A percentile compares a stretch with the other conserved stretches of the same genome.
Evolutionary conservation across 345 rosid species (phyloP).

Genomic region (Hibiscus trionum): DNA sequence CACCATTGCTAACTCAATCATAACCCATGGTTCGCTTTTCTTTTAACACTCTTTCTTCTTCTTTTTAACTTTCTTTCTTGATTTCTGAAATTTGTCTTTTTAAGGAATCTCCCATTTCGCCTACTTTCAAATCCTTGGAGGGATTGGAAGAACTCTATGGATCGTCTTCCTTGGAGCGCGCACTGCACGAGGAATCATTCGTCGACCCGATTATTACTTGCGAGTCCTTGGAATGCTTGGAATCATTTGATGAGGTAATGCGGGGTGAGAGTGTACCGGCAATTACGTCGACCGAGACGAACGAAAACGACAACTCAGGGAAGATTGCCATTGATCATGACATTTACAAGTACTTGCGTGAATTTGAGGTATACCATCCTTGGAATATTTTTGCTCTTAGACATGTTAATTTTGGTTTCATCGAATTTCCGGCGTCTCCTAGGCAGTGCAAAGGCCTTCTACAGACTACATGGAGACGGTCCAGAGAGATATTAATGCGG

Average conservation of each 20-base stretch:
- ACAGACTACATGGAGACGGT: conserved; percentile 35
- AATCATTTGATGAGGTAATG: background rate
- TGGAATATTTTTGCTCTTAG: background rate
- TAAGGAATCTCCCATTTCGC: background rate
- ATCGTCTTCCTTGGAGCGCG: no score
- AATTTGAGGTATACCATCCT: conserved; percentile 22
- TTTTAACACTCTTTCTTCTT: background rate
- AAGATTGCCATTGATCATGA: conserved; percentile 23
- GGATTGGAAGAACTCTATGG: background rate
- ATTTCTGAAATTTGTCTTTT: background rate
- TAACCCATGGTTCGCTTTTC: background rate
- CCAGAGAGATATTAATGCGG: conserved; percentile 31
- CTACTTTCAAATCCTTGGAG: background rate
- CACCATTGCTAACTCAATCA: background rate
- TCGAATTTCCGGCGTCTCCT: background rate
- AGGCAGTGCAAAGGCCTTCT: conserved; percentile 34
- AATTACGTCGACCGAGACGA: no score
- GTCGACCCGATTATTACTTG: no score
- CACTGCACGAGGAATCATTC: no score
- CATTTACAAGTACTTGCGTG: conserved; percentile 28
- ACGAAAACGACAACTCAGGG: background rate
- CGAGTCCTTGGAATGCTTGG: no score
- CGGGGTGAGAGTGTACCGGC: background rate
- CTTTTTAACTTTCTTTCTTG: background rate
- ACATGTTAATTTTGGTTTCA: background rate